Evolutionary conservation across 495 filamentous ascomycete species (phyloP), one percentile per base, ranked within the genome.

Genomic region (Talaromyces adpressus): DNA sequence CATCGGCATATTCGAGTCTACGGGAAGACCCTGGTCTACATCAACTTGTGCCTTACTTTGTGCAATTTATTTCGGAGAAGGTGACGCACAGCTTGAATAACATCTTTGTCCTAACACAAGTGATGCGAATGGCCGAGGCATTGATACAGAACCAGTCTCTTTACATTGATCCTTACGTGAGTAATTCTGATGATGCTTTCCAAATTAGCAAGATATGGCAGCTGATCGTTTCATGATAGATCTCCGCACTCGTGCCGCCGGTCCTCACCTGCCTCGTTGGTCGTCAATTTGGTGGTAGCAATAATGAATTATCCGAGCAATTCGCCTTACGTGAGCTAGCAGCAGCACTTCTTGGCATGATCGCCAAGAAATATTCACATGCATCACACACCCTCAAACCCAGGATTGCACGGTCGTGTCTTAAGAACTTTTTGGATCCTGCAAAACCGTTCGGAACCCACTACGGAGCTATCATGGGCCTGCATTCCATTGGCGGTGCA

Each of bases 41-140:
- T 70, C 94, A 98, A 74, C 84, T 98, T 18, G 84, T 96, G 12
- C 93, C 94, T 1, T 98, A 98, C 74, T 97, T 98, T 67, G 86
- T 96, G 45, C 89, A 94, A 69, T 98, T 96, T 75, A 90, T 96
- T 66, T 84, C 91, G 1, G 91, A 96, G 71, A 95, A 96, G 74
- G 91, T 98, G 57, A 97, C 94, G 0, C 94, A 98, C 71, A 86
- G 83, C 62, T 81, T 96, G 57, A 91, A 93, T 67, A 85, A 92
- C 73, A 81, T 93, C 4, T 98, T 97, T 71, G 82, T 91, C 14
- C 79, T 98, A 11, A 88, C 84, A 2, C 91, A 94, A 74, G 93
- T 93, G 82, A 91, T 98, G 88, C 87, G 91, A 65, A 86, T 98
- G 64, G 86, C 88, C 2, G 82, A 88, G 36, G 91, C 93, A 0